These are phyloP conservation scores for Aspergillus taichungensis DNA, from an alignment of 495 filamentous ascomycete genomes.

Conservation along the genomic window DNA sequence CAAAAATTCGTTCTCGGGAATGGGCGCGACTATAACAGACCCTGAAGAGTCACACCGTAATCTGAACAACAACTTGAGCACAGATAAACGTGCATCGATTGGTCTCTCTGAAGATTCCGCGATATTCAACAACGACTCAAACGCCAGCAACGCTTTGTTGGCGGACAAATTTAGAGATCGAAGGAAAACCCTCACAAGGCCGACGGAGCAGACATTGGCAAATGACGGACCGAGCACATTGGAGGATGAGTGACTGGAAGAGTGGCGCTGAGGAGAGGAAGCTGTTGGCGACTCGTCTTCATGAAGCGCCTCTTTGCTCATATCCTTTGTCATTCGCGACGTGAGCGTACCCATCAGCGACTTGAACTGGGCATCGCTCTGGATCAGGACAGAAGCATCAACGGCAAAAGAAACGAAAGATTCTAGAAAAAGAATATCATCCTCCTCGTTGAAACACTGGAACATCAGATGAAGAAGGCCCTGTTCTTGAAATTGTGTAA, in stretches of 20 bases:
- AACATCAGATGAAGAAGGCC: constrained; percentile 34
- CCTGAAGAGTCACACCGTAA: constrained; percentile 72
- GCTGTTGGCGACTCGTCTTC: constrained; percentile 13
- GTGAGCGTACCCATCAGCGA: constrained; percentile 25
- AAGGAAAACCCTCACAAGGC: constrained; percentile 38
- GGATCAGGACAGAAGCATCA: constrained; percentile 22
- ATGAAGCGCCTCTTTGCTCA: constrained; percentile 14
- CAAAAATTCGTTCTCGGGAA: constrained; percentile 59
- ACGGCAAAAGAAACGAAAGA: constrained; percentile 38
- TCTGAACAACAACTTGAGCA: constrained; percentile 77
- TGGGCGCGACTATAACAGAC: constrained; percentile 55
- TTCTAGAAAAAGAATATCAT: constrained; percentile 41
- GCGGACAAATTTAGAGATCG: constrained; percentile 33
- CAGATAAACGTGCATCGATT: constrained; percentile 64
- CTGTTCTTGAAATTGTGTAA: constrained; percentile 26
- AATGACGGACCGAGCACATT: constrained; percentile 29
- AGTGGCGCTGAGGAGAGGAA: constrained; percentile 20
- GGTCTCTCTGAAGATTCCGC: constrained; percentile 31
- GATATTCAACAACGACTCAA: constrained; percentile 31
- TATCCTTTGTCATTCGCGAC: constrained; percentile 30
- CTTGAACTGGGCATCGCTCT: constrained; percentile 27
- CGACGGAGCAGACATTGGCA: constrained; percentile 35
- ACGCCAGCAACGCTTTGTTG: constrained; percentile 28
- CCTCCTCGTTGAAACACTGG: constrained; percentile 36
- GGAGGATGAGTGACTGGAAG: constrained; percentile 26